phyloP scores from a whole-genome alignment of 1,139 yeast species.

The Candida pseudoviswanathii region DNA sequence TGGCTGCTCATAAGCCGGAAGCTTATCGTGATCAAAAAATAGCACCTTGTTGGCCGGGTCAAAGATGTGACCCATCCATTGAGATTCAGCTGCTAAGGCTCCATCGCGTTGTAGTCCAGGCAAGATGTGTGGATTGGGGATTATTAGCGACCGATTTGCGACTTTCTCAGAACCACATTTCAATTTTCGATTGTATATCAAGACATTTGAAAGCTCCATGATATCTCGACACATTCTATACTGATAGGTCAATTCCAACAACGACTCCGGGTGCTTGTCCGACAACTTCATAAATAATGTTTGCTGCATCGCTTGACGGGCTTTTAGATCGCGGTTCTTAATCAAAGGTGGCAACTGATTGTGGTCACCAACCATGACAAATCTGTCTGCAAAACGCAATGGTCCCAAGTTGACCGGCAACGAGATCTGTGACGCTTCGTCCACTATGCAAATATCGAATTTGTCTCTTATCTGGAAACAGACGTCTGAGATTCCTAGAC shows the following conservation, averaged over 20 bases:
- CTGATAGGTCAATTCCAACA: slow-evolving; percentile 76
- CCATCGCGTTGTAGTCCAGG: slow-evolving; percentile 6
- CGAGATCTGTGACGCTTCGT: slow-evolving; percentile 95
- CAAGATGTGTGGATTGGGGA: slow-evolving; percentile 42
- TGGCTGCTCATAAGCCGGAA: slow-evolving; percentile 59
- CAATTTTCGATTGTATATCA: slow-evolving; percentile 74
- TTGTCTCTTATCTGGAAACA: slow-evolving; percentile 54
- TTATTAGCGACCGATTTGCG: slow-evolving; percentile 53
- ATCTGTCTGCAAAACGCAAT: slow-evolving; percentile 70
- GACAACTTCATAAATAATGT: slow-evolving; percentile 78
- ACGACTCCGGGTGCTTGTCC: slow-evolving; percentile 69
- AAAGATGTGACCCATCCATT: slow-evolving; percentile 38
- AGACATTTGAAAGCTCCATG: slow-evolving; percentile 76
- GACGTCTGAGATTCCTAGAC: slow-evolving; percentile 74
- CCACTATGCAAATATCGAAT: slow-evolving; percentile 92
- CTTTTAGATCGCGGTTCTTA: slow-evolving; percentile 56
- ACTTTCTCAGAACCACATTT: slow-evolving; percentile 73
- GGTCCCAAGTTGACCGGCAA: slow-evolving; percentile 93
- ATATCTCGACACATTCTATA: slow-evolving; percentile 93
- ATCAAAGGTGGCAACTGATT: slow-evolving; percentile 88
- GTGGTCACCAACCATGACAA: slow-evolving; percentile 93
- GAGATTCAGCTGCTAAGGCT: slow-evolving; percentile 11
- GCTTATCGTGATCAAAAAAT: slow-evolving; percentile 74
- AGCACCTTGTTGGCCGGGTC: slow-evolving; percentile 54
- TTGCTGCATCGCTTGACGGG: slow-evolving; percentile 63